Evolutionary conservation across 2,329 filamentous ascomycete species (phyloP).

Genomic region (Colletotrichum abscissum): DNA sequence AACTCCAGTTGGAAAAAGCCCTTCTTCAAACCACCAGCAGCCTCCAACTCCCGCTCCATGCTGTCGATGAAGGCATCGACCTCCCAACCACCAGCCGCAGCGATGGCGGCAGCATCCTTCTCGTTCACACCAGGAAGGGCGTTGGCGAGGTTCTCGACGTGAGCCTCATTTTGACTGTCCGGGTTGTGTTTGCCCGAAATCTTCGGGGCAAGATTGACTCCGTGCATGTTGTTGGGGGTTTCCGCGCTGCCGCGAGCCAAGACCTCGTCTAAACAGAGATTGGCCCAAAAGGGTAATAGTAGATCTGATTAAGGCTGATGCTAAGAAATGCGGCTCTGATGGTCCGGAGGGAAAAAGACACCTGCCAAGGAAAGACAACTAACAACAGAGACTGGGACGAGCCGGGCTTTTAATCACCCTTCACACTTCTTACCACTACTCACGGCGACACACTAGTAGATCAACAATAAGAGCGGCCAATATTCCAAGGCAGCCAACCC

Average conservation of each 20-base stretch:
- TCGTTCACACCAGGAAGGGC: slow-evolving; percentile 24
- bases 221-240: slow-evolving; percentile 15
- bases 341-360: slow-evolving; percentile 8
- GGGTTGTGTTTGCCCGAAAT: slow-evolving; percentile 32
- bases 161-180: slow-evolving; percentile 29
- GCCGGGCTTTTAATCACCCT: slow-evolving; percentile 18
- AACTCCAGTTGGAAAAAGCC: slow-evolving; percentile 67
- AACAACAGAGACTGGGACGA: slow-evolving; percentile 2
- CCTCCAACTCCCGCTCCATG: slow-evolving; percentile 54
- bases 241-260: slow-evolving; percentile 1
- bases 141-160: slow-evolving; percentile 26
- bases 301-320: slow-evolving; percentile 3
- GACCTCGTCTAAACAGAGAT: neutral
- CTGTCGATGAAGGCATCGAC: slow-evolving; percentile 52
- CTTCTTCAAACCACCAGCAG: slow-evolving; percentile 39
- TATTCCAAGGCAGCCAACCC: slow-evolving; percentile 13
- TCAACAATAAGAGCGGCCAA: neutral
- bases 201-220: slow-evolving; percentile 29
- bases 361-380: slow-evolving; percentile 4
- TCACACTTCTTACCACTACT: neutral
- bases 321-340: slow-evolving; percentile 29
- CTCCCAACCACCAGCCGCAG: slow-evolving; percentile 47
- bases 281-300: neutral
- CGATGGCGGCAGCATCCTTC: slow-evolving; percentile 49
- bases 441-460: neutral